These are phyloP conservation scores for Emiliania huxleyi DNA, from an alignment of 78 protist genomes.

Conservation along the genomic window DNA sequence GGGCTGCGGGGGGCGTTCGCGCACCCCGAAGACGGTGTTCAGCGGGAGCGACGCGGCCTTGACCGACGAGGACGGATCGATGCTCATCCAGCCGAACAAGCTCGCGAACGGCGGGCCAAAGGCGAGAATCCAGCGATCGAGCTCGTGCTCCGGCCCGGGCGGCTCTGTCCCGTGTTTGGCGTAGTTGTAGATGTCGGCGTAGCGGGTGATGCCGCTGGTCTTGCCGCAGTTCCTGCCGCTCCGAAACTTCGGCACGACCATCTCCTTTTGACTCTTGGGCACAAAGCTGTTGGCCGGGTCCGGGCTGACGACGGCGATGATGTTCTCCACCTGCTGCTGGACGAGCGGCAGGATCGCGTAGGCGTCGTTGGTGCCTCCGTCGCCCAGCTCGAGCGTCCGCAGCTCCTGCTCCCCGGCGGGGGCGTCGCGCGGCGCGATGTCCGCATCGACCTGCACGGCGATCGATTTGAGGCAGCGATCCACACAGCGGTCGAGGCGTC, in stretches of 20 bases:
- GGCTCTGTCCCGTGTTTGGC: neutral
- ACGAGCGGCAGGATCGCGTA: neutral
- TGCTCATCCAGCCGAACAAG: neutral
- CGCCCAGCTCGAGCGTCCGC: neutral
- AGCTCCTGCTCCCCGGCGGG: neutral
- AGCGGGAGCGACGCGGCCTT: neutral
- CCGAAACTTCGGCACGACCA: neutral
- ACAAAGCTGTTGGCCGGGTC: neutral
- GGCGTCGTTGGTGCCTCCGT: neutral
- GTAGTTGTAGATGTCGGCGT: neutral
- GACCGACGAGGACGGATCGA: too few relatives aligned
- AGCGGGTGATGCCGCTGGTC: neutral
- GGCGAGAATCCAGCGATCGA: neutral
- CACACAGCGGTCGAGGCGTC: neutral
- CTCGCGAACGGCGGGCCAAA: neutral
- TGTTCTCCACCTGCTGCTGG: neutral
- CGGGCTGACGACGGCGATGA: neutral
- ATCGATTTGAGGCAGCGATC: neutral
- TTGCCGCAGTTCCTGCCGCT: too few relatives aligned
- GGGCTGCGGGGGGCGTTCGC: too few relatives aligned
- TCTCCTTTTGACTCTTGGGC: neutral
- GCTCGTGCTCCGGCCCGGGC: neutral
- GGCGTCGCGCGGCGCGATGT: neutral
- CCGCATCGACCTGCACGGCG: neutral
- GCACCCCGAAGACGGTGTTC: neutral